Percentiles rank a stretch among this genome's conserved stretches.
Evolutionary conservation across 805 yeast species (phyloP).

Genomic region (Debaryomyces prosopidis): DNA sequence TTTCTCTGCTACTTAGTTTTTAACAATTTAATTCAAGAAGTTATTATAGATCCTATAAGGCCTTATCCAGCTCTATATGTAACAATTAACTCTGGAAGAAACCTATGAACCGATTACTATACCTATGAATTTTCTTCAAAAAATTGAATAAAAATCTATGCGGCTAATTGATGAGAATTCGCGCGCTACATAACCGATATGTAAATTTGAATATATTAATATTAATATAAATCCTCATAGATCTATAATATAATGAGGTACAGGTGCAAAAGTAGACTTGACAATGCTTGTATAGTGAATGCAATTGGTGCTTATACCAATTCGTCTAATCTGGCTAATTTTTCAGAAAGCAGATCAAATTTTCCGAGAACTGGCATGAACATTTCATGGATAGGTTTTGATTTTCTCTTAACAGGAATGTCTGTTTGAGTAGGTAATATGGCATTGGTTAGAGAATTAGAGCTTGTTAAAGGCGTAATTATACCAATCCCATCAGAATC

Average conservation of each 20-base stretch:
- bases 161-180: background rate
- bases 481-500: conserved; percentile 9
- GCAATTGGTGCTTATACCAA: conserved; percentile 10
- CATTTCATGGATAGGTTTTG: conserved; percentile 47
- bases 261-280: background rate
- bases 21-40: background rate
- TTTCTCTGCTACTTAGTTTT: background rate
- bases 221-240: background rate
- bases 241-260: background rate
- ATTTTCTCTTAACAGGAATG: conserved; percentile 29
- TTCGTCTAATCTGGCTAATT: conserved; percentile 37
- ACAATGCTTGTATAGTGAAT: background rate
- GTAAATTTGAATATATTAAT: background rate
- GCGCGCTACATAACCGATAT: background rate
- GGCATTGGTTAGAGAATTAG: conserved; percentile 26
- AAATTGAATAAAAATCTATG: background rate
- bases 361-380: conserved; percentile 59
- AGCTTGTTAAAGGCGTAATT: conserved; percentile 40
- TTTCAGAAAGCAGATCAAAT: conserved; percentile 44
- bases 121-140: background rate
- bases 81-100: too few species aligned
- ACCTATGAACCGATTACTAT: background rate
- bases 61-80: too few species aligned
- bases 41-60: too few species aligned
- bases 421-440: conserved; percentile 33